These are phyloP conservation scores for Botrytis galanthina DNA, from an alignment of 2,329 filamentous ascomycete species.

Conservation along the genomic window DNA sequence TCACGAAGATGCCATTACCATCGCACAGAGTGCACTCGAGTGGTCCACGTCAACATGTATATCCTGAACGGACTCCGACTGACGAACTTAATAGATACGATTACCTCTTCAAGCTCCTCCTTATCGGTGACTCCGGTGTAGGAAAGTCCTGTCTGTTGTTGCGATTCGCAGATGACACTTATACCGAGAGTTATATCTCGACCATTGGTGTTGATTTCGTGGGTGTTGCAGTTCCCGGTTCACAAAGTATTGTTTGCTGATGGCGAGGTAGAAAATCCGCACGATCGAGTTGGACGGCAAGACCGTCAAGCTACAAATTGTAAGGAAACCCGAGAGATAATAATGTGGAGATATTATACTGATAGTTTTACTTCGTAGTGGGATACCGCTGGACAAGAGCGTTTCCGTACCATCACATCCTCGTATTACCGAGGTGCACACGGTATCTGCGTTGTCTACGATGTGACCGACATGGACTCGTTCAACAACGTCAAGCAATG, in stretches of 20 bases:
- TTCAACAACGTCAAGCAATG: constrained; percentile 99
- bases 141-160: constrained; percentile 99
- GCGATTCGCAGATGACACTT: constrained; percentile 98
- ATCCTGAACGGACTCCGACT: constrained; percentile 10
- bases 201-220: constrained; percentile 99
- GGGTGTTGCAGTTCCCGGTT: constrained; percentile 43
- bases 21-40: neutral
- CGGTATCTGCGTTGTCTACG: constrained; percentile 99
- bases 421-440: constrained; percentile 99
- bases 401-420: constrained; percentile 99
- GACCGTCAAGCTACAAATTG: constrained; percentile 99
- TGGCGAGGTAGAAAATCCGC: constrained; percentile 81
- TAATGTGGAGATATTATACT: constrained; percentile 29
- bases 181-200: constrained; percentile 99
- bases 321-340: constrained; percentile 50
- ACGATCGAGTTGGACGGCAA: constrained; percentile 99
- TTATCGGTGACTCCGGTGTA: constrained; percentile 99
- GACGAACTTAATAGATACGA: constrained; percentile 74
- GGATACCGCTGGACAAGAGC: constrained; percentile 98
- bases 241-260: constrained; percentile 35
- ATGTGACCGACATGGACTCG: constrained; percentile 99
- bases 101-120: constrained; percentile 99
- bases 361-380: constrained; percentile 59
- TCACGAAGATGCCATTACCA: constrained; percentile 5
- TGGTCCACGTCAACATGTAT: constrained; percentile 21